Evolutionary conservation across 202 grass and related monocot genomes (phyloP).

Genomic region (Schoenoplectus tabernaemontani): DNA sequence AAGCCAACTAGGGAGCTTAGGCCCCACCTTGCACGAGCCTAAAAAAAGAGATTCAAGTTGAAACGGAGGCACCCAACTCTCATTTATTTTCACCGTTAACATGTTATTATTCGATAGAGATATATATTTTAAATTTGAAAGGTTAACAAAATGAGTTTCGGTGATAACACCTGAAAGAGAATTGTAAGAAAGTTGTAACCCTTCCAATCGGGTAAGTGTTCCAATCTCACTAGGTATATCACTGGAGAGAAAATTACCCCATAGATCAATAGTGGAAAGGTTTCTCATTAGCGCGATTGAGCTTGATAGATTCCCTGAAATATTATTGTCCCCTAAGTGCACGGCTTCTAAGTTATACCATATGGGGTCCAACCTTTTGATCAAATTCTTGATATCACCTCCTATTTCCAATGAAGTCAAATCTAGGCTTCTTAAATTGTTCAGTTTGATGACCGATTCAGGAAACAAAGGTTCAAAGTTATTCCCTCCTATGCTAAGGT

Average conservation of each 20-base stretch:
- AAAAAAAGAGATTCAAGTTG: neutral
- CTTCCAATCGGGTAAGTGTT: neutral
- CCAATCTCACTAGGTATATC: neutral
- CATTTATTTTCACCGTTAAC: neutral
- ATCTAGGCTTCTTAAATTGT: neutral
- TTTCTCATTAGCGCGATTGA: conserved; percentile 2
- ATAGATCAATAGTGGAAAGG: neutral
- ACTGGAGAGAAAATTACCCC: neutral
- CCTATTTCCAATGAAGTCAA: neutral
- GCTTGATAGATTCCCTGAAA: neutral
- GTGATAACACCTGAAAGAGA: neutral
- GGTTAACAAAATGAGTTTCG: neutral
- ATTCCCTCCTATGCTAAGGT: neutral
- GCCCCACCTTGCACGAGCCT: neutral
- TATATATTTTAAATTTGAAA: neutral
- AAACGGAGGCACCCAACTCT: conserved; percentile 7
- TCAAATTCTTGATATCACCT: neutral
- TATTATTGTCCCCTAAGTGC: neutral
- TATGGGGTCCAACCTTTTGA: neutral
- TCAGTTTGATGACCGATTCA: neutral
- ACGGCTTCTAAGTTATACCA: neutral
- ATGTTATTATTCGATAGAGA: neutral
- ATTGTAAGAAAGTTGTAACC: neutral
- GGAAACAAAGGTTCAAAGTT: neutral
- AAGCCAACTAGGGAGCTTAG: conserved; percentile 23